A percentile compares a stretch with the other conserved stretches of the same genome.
These are phyloP conservation scores for Backusella australiensis DNA, from an alignment of 192 early-diverging fungal genomes.

Conservation along the genomic window DNA sequence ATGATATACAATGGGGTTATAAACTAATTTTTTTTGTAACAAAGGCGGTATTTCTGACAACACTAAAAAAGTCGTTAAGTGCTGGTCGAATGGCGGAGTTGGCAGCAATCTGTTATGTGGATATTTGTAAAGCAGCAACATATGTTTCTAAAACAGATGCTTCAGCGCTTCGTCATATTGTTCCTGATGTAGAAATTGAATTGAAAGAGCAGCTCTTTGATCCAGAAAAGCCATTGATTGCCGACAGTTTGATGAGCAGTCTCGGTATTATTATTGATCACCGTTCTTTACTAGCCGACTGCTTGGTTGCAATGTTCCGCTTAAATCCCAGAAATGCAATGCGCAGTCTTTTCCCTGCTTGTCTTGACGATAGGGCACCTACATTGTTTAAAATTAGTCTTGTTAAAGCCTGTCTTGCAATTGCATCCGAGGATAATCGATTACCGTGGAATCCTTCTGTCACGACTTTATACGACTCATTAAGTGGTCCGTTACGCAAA, in stretches of 20 bases:
- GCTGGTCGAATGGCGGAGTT: conserved; percentile 61
- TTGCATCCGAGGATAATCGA: conserved; percentile 63
- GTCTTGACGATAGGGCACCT: conserved; percentile 68
- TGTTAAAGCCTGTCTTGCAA: conserved; percentile 68
- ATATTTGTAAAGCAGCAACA: conserved; percentile 70
- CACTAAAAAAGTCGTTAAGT: conserved; percentile 51
- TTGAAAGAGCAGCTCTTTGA: conserved; percentile 76
- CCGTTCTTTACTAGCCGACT: conserved; percentile 64
- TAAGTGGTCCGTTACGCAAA: conserved; percentile 59
- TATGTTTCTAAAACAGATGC: conserved; percentile 64
- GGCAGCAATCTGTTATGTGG: conserved; percentile 69
- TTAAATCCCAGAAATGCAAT: conserved; percentile 75
- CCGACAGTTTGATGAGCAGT: conserved; percentile 27
- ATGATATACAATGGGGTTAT: neutral
- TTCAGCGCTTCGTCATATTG: conserved; percentile 59
- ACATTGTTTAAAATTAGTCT: conserved; percentile 79
- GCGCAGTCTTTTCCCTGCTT: conserved; percentile 64
- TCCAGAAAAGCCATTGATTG: conserved; percentile 41
- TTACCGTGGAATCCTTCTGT: conserved; percentile 73
- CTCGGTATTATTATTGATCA: conserved; percentile 72
- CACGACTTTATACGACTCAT: conserved; percentile 48
- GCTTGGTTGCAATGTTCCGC: conserved; percentile 75
- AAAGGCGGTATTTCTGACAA: conserved; percentile 51
- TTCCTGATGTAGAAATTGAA: conserved; percentile 74
- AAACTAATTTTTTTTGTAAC: neutral